Evolutionary conservation across 345 rosid species (phyloP).

Genomic region (sweet orange (Citrus sinensis)): DVS_A1.0 CM039164.1:22408501-22409000

Average conservation of each 20-base stretch:
- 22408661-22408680: conserved; percentile 8
- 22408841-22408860: conserved; percentile 16
- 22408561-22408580: neutral
- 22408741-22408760: conserved; percentile 32
- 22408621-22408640: neutral
- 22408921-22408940: conserved; percentile 24
- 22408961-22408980: conserved; percentile 27
- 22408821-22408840: conserved; percentile 19
- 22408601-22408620: neutral
- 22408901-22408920: conserved; percentile 33
- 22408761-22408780: conserved; percentile 42
- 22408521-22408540: neutral
- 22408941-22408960: conserved; percentile 7
- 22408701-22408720: conserved; percentile 35
- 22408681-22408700: conserved; percentile 21
- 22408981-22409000: conserved; percentile 31
- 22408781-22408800: conserved; percentile 41
- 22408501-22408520: no score
- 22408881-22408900: conserved; percentile 22
- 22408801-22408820: neutral
- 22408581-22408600: neutral
- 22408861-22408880: conserved; percentile 33
- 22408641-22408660: neutral
- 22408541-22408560: neutral
- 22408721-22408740: conserved; percentile 21